phyloP scores from a whole-genome alignment of 2,329 filamentous ascomycete species.

The Fusarium cyanostomum region DNA sequence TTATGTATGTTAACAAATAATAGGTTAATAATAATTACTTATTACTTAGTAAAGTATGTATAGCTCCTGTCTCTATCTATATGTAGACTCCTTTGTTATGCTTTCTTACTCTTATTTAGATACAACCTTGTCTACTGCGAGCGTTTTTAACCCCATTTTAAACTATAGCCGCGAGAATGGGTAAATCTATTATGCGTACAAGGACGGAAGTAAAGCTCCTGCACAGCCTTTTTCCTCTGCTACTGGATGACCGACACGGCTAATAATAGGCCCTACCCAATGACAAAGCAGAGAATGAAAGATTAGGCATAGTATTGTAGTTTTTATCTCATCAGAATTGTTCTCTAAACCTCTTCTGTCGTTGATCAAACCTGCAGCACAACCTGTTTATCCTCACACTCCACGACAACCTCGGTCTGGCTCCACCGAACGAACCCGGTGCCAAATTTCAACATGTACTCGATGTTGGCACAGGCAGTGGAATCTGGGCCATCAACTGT shows the following conservation, averaged over 20 bases:
- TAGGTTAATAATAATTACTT: neutral
- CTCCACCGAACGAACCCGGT: neutral
- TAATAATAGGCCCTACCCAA: conserved; percentile 10
- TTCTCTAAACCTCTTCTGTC: neutral
- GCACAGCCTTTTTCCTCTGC: no score
- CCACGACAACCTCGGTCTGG: conserved; percentile 10
- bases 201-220: conserved; percentile 6
- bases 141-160: conserved; percentile 1
- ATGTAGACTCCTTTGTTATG: rapidly evolving
- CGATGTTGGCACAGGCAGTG: conserved; percentile 9
- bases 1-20: no score
- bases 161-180: conserved; percentile 13
- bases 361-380: conserved; percentile 9
- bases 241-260: neutral
- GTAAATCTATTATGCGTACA: conserved; percentile 9
- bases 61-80: neutral
- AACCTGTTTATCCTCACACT: conserved; percentile 10
- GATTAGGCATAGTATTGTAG: neutral
- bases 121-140: neutral
- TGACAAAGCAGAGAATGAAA: conserved; percentile 4
- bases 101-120: neutral
- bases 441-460: neutral
- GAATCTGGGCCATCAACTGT: conserved; percentile 17
- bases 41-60: neutral
- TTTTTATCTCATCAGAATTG: neutral